Conservation (phyloP, 2,329 filamentous ascomycete species). For the Hortaea werneckii region DNA sequence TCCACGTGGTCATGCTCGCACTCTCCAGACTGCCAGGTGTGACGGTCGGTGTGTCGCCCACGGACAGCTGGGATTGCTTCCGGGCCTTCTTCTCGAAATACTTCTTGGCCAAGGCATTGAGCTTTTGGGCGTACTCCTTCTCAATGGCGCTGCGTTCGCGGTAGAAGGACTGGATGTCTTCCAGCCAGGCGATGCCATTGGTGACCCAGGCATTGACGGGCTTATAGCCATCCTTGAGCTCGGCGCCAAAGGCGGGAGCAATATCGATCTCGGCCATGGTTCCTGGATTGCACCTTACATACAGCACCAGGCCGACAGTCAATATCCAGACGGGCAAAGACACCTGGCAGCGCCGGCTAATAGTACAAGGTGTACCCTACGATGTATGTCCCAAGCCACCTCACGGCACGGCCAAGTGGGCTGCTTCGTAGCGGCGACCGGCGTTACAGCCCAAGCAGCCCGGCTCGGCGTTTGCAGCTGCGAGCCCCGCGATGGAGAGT, state of each 20-base stretch:
- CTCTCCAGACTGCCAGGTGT: conserved; percentile 94
- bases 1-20: conserved; percentile 94
- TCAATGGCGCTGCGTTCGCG: conserved; percentile 88
- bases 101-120: conserved; percentile 81
- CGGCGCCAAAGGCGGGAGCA: conserved; percentile 78
- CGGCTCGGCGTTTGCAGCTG: too few relatives aligned
- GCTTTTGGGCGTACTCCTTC: conserved; percentile 89
- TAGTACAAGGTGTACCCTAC: neutral
- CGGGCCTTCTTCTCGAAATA: conserved; percentile 96
- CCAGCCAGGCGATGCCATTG: conserved; percentile 85
- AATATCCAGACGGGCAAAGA: too few relatives aligned
- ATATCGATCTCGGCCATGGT: conserved; percentile 73
- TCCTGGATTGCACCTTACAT: neutral
- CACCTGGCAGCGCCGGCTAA: neutral
- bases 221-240: conserved; percentile 98
- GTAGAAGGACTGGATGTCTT: conserved; percentile 96
- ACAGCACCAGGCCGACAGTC: too few relatives aligned
- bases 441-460: too few relatives aligned
- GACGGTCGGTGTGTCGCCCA: conserved; percentile 84
- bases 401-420: too few relatives aligned
- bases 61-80: conserved; percentile 77
- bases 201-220: conserved; percentile 83
- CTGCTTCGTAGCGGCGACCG: too few relatives aligned
- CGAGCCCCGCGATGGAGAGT: too few relatives aligned
- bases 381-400: too few relatives aligned